Evolutionary conservation across 768 basidiomycete genomes (phyloP), one percentile per base, ranked within the genome.

Genomic region (Thelephora ganbajun): DNA sequence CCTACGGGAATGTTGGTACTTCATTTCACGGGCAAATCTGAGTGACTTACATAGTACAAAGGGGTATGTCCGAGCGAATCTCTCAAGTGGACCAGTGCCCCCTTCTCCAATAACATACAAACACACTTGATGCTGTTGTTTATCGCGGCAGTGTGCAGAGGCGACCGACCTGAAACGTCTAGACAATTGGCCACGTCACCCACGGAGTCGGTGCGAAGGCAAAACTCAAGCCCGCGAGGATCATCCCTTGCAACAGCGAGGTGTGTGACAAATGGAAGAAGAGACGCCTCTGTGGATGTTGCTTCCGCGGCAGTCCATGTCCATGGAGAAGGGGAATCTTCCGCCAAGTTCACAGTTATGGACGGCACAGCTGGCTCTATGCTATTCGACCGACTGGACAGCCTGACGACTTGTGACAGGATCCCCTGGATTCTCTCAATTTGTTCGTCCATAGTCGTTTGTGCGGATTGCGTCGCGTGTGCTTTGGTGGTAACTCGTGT

Each of bases 31-130:
- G 41, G 42, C 46, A 16, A 34, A 44, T 30, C 18, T 35, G 14
- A 43, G 39, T 36, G 26, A 61, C 77, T 55, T 52, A 85, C 85
- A 62, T 89, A 84, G 62, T 90, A 91, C 13, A 91, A 66, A 2
- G 86, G 74, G 12, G 89, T 90, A 56, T 91, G 88, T 2, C 86
- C 90, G 41, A 91, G 68, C 1, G 63, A 59, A 59, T 93, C 90
- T 48, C 90, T 71, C 7, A 84, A 66, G 61, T 93, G 89, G 18
- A 92, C 89, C 12, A 88, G 66, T 1, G 88, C 86, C 4, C 89
- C 89, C 0, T 77, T 76, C 50, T 74, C 68, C 16, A 92, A 69
- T 34, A 92, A 64, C 30, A 74, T 56, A 30, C 59, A 59, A 35
- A 69, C 64, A 35, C 68, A 66, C 9, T 53, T 54, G 7, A 54